Evolutionary conservation across 306 rosid genomes (phyloP), one percentile per base, ranked within the genome.

Genomic region (Lathyrus sativus): DNA sequence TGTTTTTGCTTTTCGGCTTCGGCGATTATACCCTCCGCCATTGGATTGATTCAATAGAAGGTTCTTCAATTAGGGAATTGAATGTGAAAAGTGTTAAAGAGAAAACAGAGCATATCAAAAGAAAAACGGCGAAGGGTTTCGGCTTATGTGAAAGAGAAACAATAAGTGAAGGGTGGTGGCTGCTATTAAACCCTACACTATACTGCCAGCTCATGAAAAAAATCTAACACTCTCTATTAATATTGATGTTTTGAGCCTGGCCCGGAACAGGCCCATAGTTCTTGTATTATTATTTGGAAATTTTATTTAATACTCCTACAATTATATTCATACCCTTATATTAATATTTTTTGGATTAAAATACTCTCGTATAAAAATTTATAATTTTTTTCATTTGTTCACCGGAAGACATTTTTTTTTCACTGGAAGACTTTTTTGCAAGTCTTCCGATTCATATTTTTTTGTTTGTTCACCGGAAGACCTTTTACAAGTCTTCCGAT

Each of bases 161-260:
- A 55, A 3, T 8, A 8, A 24, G 0, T 50, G 4, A 13, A 13
- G 0, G 44, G 31, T 6, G 44, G 31, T 6, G 42, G 72, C 63
- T 2, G 68, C 79, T 82, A 74, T 78, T 85, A 91, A 91, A 89
- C 97, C 97, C 97, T 88, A 88, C 92, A 54, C 7, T 13, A 10
- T 11, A 3, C 54, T 7, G 19, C 39, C 39, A 35, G 9, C 39
- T 35, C 19, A 48, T 0, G 4, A 7, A 7, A 17, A 14, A 18
- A 46, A 46, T n/a, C 24, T n/a, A 11, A 48, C 54, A 7, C 11
- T 48, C 54, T 48, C 24, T 9, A 3, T 7, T 35, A 35, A 35
- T 35, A 35, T 35, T 31, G 4, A 31, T 31, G 7, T 31, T 5
- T 31, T 31, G 35, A 9, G 24, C 24, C 19, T 48, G 17, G 54